phyloP scores from a whole-genome alignment of 2,329 filamentous ascomycete genomes.

The Xylariaceae sp. region DNA sequence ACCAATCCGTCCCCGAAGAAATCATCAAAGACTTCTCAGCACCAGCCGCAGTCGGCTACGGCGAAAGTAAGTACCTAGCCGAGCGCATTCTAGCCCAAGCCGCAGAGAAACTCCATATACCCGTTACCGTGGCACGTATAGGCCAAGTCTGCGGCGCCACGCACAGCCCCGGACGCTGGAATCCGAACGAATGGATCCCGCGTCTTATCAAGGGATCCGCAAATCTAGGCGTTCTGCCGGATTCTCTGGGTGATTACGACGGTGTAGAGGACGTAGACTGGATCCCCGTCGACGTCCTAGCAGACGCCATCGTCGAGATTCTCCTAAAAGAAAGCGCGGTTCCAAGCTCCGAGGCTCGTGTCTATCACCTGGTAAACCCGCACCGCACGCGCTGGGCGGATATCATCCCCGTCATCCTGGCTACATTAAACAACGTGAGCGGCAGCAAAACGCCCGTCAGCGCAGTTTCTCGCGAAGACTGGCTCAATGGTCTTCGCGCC shows the following conservation, averaged over 20 bases:
- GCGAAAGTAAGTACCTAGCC: slow-evolving; percentile 2
- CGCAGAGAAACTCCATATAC: background rate
- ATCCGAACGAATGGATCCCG: slow-evolving; percentile 15
- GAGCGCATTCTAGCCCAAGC: slow-evolving; percentile 2
- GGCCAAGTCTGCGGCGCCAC: slow-evolving; percentile 12
- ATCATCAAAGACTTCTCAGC: background rate
- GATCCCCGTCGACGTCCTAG: slow-evolving; percentile 9
- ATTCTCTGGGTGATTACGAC: slow-evolving; percentile 8
- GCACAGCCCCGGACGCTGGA: slow-evolving; percentile 10
- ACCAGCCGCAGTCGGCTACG: slow-evolving; percentile 3
- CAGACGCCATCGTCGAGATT: slow-evolving; percentile 9
- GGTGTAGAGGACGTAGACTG: slow-evolving; percentile 7
- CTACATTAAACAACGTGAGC: background rate
- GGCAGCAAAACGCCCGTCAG: background rate
- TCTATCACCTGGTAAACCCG: slow-evolving; percentile 11
- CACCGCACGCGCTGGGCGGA: background rate
- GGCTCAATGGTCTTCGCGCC: slow-evolving; percentile 6
- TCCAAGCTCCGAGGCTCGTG: background rate
- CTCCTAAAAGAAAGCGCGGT: background rate
- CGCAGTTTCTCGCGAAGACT: slow-evolving; percentile 7
- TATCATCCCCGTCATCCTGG: background rate
- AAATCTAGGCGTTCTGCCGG: slow-evolving; percentile 10
- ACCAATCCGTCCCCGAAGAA: slow-evolving; percentile 1
- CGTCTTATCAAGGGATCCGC: slow-evolving; percentile 11
- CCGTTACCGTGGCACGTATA: slow-evolving; percentile 7